Conservation (phyloP, 345 rosid species). For the Citrus australasica region DNA sequence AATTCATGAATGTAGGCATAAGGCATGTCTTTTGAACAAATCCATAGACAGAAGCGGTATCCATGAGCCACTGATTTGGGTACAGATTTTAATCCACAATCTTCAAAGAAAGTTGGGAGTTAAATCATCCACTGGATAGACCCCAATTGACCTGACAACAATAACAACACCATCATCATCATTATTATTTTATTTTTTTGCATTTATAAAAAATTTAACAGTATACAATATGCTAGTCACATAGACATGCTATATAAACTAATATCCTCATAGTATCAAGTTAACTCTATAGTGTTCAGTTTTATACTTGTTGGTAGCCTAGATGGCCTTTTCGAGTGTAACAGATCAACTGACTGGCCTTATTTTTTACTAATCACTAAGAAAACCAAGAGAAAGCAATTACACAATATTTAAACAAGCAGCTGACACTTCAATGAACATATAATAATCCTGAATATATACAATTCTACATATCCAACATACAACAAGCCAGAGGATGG, state of each 20-base stretch:
- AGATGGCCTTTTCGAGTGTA: constrained; percentile 64
- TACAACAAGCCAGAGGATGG: constrained; percentile 87
- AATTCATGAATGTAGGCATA: too few relatives aligned
- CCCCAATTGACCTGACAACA: too few relatives aligned
- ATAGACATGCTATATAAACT: background rate
- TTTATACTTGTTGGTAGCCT: constrained; percentile 56
- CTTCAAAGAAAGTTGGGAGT: too few relatives aligned
- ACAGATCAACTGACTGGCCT: constrained; percentile 30
- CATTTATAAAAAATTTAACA: background rate
- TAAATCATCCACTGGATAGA: too few relatives aligned
- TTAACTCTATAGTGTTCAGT: background rate
- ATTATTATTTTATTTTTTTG: too few relatives aligned
- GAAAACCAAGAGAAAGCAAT: constrained; percentile 19
- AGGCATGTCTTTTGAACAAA: too few relatives aligned
- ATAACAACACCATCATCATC: too few relatives aligned
- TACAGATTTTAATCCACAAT: too few relatives aligned
- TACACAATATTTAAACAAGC: background rate
- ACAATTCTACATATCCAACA: constrained; percentile 52
- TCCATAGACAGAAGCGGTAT: too few relatives aligned
- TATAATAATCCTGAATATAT: background rate
- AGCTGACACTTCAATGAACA: background rate
- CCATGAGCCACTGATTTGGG: too few relatives aligned
- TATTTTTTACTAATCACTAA: constrained; percentile 46
- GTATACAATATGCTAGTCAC: background rate
- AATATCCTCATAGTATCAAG: too few relatives aligned